Evolutionary conservation across 2,329 filamentous ascomycete genomes (phyloP), one percentile per base, ranked within the genome.

Genomic region (Neonectria coccinea): DNA sequence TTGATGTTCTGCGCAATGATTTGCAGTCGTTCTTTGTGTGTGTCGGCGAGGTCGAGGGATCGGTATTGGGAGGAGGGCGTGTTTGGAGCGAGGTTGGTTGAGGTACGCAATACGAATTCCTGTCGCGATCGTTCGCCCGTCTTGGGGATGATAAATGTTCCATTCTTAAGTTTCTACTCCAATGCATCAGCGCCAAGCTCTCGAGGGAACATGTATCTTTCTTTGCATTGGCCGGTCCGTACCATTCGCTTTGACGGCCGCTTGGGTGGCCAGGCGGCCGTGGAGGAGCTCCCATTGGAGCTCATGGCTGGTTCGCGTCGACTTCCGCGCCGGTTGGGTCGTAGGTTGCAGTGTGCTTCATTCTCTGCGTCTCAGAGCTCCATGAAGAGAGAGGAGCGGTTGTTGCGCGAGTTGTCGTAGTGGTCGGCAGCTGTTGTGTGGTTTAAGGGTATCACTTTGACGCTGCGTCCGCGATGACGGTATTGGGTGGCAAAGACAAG

Each of bases 41-140:
- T 79, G 41, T 79, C 74, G 64, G 73, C 70, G 9, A 62, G 51
- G n/a, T 66, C 55, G 5, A 74, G 56, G 9, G 71, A 56, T 22
- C 57, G 63, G 18, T 73, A 74, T 22, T 48, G 65, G 51, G 67
- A 65, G 2, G 31, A 58, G 9, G 67, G 56, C 9, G 66, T 18
- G 20, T 57, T 42, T 45, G 74, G 62, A 7, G 65, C 56, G 27
- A 71, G 59, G 65, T 65, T 73, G 62, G 74, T 72, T 61, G 85
- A 79, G 58, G 86, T 83, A 72, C 91, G 90, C 29, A 97, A 84
- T 22, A 91, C 95, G 72, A 97, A 93, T 66, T 91, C 87, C 67
- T 92, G 91, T 74, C 89, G 91, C 51, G 93, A 87, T 68, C 94
- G 92, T 79, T 97, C 92, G 73, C 95, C 94, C 3, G 94, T 97